Evolutionary conservation across 306 rosid species (phyloP).

Genomic region (Vicia villosa): DNA sequence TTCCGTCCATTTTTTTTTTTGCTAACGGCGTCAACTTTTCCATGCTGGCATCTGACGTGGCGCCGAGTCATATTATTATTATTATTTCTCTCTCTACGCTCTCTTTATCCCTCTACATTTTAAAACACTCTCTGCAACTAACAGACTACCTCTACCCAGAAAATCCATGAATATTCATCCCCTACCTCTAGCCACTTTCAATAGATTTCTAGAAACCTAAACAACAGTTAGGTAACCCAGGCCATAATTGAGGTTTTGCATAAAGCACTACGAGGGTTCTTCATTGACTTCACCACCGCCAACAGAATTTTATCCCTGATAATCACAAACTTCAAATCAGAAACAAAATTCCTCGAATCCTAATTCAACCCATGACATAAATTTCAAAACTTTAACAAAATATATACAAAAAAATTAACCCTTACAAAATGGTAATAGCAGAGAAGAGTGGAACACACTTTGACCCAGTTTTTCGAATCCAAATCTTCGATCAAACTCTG

Average conservation of each 20-base stretch:
- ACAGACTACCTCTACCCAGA: too few species aligned
- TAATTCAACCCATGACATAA: neutral
- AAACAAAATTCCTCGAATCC: constrained; percentile 26
- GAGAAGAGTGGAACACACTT: constrained; percentile 67
- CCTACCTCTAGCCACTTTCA: too few species aligned
- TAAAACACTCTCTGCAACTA: too few species aligned
- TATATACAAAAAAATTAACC: neutral
- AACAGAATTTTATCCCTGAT: constrained; percentile 63
- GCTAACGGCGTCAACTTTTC: too few species aligned
- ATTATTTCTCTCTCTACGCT: too few species aligned
- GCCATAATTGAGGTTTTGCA: constrained; percentile 95
- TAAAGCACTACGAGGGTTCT: constrained; percentile 90
- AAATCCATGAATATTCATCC: too few species aligned
- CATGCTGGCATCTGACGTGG: too few species aligned
- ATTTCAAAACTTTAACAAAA: constrained; percentile 2
- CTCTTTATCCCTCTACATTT: too few species aligned
- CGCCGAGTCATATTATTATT: too few species aligned
- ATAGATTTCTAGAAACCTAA: too few species aligned
- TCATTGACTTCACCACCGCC: constrained; percentile 82
- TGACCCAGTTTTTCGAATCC: constrained; percentile 76
- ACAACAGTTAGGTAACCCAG: too few species aligned
- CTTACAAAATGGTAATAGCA: constrained; percentile 63
- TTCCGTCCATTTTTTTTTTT: too few species aligned
- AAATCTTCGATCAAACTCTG: constrained; percentile 69
- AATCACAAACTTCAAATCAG: constrained; percentile 2